A percentile compares a stretch with the other conserved stretches of the same genome.
Evolutionary conservation across 73 alveolate genomes (phyloP).

Genomic region (Breviolum minutum): DNA sequence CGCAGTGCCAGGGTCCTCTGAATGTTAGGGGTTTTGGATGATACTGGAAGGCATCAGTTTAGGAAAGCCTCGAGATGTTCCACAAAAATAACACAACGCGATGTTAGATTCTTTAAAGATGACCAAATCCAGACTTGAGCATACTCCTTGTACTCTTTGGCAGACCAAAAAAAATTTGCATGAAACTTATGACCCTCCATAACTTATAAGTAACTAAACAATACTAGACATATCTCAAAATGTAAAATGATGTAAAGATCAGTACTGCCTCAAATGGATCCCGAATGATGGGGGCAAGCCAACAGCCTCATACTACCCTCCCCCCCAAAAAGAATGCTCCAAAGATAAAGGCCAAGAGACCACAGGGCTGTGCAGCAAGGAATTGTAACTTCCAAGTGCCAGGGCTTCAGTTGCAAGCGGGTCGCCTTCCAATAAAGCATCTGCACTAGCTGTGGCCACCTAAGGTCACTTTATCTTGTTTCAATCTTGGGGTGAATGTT

Average conservation of each 20-base stretch:
- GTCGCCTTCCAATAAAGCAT: constrained; percentile 25
- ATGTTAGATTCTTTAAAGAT: no score
- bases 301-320: no score
- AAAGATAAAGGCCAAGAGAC: background rate
- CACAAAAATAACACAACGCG: no score
- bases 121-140: no score
- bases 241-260: background rate
- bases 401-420: background rate
- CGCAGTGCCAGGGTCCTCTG: background rate
- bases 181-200: background rate
- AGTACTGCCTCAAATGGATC: no score
- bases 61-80: background rate
- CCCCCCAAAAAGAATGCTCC: no score
- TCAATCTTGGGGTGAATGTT: no score
- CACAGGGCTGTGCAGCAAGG: constrained; percentile 28
- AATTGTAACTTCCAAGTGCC: constrained; percentile 1
- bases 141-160: background rate
- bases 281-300: no score
- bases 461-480: background rate
- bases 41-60: no score
- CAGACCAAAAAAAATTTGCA: background rate
- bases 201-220: background rate
- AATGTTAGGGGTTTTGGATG: no score
- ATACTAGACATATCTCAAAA: background rate
- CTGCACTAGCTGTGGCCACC: constrained; percentile 40